Conservation (phyloP, 2,329 filamentous ascomycete genomes). For the Aspergillus alliaceus region DNA sequence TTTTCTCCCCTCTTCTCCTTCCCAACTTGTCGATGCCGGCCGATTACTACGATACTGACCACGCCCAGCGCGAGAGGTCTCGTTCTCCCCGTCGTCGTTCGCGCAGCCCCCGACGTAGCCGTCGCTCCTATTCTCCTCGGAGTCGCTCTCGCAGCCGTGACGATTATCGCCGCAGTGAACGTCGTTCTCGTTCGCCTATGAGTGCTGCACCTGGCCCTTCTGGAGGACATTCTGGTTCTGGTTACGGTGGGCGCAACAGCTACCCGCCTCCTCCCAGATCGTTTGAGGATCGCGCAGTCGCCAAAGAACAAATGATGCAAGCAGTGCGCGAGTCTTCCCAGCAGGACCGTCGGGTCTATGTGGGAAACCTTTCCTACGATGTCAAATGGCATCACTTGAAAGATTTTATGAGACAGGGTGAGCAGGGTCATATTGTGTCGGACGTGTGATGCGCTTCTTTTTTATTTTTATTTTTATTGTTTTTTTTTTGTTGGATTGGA, state of each 20-base stretch:
- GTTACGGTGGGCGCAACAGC: conserved; percentile 59
- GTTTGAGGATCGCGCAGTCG: conserved; percentile 78
- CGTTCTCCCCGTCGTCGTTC: conserved; percentile 69
- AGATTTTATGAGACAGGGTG: conserved; percentile 99
- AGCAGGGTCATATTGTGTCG: conserved; percentile 41
- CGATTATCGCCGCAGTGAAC: conserved; percentile 72
- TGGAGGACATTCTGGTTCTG: conserved; percentile 68
- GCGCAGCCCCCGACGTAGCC: conserved; percentile 74
- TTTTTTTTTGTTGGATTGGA: conserved; percentile 21
- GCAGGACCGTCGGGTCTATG: conserved; percentile 98
- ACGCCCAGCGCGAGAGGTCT: conserved; percentile 72
- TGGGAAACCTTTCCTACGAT: conserved; percentile 98
- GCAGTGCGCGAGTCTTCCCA: conserved; percentile 91
- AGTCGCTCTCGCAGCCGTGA: conserved; percentile 77
- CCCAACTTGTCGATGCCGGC: conserved; percentile 22
- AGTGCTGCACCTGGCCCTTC: conserved; percentile 67
- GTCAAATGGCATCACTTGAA: conserved; percentile 99
- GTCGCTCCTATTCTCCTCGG: conserved; percentile 76
- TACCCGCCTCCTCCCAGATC: conserved; percentile 65
- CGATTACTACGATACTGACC: conserved; percentile 35
- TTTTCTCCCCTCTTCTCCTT: conserved; percentile 3
- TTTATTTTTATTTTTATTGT: no score
- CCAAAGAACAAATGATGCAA: conserved; percentile 95
- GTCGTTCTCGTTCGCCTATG: conserved; percentile 85
- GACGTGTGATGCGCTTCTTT: conserved; percentile 19